These are phyloP conservation scores for Cryptococcus floricola DNA, from an alignment of 1,284 basidiomycete species.

Conservation along the genomic window DNA sequence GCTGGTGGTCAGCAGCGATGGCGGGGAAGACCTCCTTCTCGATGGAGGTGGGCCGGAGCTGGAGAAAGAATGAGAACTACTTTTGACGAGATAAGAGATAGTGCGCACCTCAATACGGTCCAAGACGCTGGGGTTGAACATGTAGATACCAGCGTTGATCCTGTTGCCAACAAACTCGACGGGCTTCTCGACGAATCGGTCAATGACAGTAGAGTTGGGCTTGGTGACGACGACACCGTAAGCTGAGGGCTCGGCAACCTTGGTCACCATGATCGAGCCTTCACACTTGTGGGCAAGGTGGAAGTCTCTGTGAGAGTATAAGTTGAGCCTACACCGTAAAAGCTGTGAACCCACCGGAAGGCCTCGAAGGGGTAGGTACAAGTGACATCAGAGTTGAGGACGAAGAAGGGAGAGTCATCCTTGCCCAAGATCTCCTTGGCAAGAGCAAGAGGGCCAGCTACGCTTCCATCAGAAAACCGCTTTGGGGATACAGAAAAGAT, in stretches of 20 bases:
- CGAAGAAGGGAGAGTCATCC: conserved; percentile 57
- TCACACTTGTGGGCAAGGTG: conserved; percentile 54
- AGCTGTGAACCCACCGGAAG: conserved; percentile 43
- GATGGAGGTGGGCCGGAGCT: conserved; percentile 51
- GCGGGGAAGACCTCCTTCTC: conserved; percentile 56
- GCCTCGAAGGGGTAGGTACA: conserved; percentile 56
- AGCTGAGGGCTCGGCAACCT: conserved; percentile 55
- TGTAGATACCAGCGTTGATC: conserved; percentile 58
- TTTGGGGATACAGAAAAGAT: neutral
- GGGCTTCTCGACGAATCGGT: conserved; percentile 57
- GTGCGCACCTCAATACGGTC: conserved; percentile 52
- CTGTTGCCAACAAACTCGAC: conserved; percentile 57
- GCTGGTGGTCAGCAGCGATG: conserved; percentile 53
- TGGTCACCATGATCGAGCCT: conserved; percentile 57
- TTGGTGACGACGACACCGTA: conserved; percentile 56
- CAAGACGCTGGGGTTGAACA: conserved; percentile 55
- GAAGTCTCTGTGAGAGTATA: conserved; percentile 48
- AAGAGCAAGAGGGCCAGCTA: conserved; percentile 55
- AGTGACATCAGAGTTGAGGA: conserved; percentile 57
- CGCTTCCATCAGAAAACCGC: neutral
- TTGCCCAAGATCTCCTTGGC: conserved; percentile 55
- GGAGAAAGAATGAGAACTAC: neutral
- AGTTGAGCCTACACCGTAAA: neutral
- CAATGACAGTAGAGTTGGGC: conserved; percentile 52
- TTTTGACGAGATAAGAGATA: neutral